Base-by-base conservation (phyloP, 2,329 filamentous ascomycete species). In the Corynespora cassiicola region DNA sequence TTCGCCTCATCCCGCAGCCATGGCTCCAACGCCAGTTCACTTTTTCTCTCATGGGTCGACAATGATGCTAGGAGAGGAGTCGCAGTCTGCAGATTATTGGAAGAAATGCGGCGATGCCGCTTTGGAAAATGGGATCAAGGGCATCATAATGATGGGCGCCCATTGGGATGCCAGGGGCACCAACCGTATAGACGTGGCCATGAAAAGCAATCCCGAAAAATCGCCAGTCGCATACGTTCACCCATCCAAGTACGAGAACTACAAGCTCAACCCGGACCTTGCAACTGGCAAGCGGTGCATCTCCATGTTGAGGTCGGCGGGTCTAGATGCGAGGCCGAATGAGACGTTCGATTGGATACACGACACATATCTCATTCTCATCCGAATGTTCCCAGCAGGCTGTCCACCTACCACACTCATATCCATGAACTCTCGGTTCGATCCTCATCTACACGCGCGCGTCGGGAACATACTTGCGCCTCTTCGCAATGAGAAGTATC, bases 11-110 rank as follows among this genome's bases (percentile, higher is more conserved):
- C 19, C 31, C 31, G 31, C 14, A 9, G 22, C 10, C 5, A 64
- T 65, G 57, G 31, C 42, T 8, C 31, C 66, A 21, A 76, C 81
- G 5, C 82, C 82, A 2, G 80, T 85, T 0, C 79, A 85, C 58
- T 81, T 85, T 67, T 86, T 86, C 65, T 85, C 82, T 3, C 84
- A 87, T 75, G 84, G 84, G 56, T 85, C 82, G 10, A 86, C 83
- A 24, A 86, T 85, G 82, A 87, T 86, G 84, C 68, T 86, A 10
- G 84, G 82, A 22, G 84, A 86, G 56, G 77, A 84, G 51, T 80
- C 77, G 10, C 62, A 70, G 2, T 83, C 81, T 1, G 82, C 82
- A 8, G 72, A 75, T 14, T 86, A 85, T 66, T 86, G 84, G 84
- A 83, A 84, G 58, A 73, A 77, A 46, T 80, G 77, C 51, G 84